These are phyloP conservation scores for Aspergillus sp. DNA, from an alignment of 2,329 filamentous ascomycete genomes.

Conservation along the genomic window DNA sequence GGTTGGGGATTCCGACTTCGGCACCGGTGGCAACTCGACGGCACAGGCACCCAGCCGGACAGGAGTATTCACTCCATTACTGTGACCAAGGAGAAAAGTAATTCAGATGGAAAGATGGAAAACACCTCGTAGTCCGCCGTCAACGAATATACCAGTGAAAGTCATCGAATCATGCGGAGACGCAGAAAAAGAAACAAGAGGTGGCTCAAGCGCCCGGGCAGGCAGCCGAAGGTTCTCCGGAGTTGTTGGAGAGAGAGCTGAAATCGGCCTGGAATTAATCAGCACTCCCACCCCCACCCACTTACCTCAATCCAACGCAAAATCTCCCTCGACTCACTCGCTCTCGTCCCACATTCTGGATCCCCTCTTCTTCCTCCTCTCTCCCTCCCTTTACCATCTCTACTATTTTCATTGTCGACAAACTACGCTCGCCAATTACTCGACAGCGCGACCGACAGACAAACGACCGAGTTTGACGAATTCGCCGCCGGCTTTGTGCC, in stretches of 20 bases:
- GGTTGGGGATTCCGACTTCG: constrained; percentile 14
- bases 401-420: constrained; percentile 1
- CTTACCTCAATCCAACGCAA: constrained; percentile 9
- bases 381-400: neutral
- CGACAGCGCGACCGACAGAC: neutral
- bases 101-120: neutral
- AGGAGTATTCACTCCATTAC: neutral
- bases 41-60: neutral
- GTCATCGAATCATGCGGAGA: neutral
- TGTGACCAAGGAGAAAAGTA: neutral
- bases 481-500: neutral
- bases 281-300: constrained; percentile 1
- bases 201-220: neutral
- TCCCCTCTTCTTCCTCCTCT: constrained; percentile 1
- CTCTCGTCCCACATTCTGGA: constrained; percentile 7
- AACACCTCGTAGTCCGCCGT: neutral
- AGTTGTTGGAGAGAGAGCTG: neutral
- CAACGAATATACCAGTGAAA: neutral
- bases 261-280: neutral
- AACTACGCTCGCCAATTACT: neutral
- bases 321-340: constrained; percentile 12
- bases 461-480: neutral
- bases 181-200: neutral
- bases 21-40: neutral
- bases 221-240: neutral